Conservation (phyloP, 768 basidiomycete genomes). For the Lactifluus volemus region DNA sequence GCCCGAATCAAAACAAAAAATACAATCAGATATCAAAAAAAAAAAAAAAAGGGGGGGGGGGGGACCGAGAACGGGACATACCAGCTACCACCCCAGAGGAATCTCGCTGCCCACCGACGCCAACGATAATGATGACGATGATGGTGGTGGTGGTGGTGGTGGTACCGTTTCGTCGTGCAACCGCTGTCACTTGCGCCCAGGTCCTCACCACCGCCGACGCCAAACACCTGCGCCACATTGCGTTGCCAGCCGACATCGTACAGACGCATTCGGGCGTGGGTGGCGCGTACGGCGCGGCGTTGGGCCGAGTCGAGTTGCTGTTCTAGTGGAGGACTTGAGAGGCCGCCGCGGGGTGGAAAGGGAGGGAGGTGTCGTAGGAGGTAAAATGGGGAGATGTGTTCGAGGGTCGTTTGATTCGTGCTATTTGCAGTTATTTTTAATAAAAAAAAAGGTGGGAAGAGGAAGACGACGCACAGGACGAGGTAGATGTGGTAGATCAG, state of each 20-base stretch:
- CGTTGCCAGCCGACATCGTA: conserved; percentile 69
- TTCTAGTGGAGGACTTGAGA: conserved; percentile 66
- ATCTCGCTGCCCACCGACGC: conserved; percentile 43
- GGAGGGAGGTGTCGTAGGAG: conserved; percentile 64
- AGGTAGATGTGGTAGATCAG: conserved; percentile 70
- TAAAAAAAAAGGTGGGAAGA: neutral
- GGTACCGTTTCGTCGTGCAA: conserved; percentile 26
- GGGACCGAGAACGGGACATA: too few species aligned
- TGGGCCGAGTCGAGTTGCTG: conserved; percentile 60
- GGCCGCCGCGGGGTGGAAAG: conserved; percentile 38
- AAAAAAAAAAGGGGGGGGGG: neutral
- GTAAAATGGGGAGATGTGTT: conserved; percentile 66
- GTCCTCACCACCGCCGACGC: conserved; percentile 19
- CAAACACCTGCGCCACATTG: conserved; percentile 65
- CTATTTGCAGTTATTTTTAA: conserved; percentile 27
- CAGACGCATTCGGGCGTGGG: conserved; percentile 48
- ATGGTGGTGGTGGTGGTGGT: too few species aligned
- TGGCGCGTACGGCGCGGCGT: conserved; percentile 53
- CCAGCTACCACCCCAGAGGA: conserved; percentile 58
- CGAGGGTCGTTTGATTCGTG: conserved; percentile 82
- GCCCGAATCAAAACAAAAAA: neutral
- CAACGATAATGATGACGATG: conserved; percentile 19
- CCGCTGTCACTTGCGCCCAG: too few species aligned
- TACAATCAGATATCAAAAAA: neutral
- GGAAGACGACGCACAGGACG: conserved; percentile 44